These are phyloP conservation scores for Knufia petricola DNA, from an alignment of 2,329 filamentous ascomycete species.

Conservation along the genomic window DNA sequence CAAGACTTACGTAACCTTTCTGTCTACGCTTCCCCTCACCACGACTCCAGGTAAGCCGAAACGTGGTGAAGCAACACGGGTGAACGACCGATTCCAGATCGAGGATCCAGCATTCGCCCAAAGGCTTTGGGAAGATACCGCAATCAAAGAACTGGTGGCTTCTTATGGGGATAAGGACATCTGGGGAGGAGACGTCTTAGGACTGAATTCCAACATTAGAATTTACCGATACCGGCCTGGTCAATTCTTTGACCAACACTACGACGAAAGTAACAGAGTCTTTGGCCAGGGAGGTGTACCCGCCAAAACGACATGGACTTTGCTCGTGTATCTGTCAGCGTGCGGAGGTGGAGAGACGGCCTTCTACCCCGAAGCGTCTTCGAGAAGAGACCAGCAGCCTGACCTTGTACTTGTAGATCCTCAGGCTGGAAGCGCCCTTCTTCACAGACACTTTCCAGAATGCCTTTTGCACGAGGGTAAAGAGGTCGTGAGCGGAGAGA, in stretches of 20 bases:
- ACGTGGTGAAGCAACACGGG: constrained; percentile 67
- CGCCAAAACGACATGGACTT: constrained; percentile 78
- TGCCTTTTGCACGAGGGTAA: constrained; percentile 83
- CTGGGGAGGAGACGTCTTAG: constrained; percentile 77
- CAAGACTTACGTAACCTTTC: constrained; percentile 64
- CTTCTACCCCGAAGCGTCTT: constrained; percentile 64
- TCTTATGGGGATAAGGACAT: constrained; percentile 28
- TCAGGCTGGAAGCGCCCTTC: constrained; percentile 73
- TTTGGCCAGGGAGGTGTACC: constrained; percentile 42
- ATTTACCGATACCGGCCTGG: constrained; percentile 78
- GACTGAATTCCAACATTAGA: constrained; percentile 77
- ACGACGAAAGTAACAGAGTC: constrained; percentile 77
- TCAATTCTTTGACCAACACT: constrained; percentile 89
- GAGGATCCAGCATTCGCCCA: constrained; percentile 66
- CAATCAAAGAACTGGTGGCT: constrained; percentile 52
- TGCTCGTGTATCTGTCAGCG: constrained; percentile 78
- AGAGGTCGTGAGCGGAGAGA: constrained; percentile 70
- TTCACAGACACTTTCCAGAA: constrained; percentile 82
- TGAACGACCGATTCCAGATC: constrained; percentile 84
- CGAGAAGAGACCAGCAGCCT: constrained; percentile 31
- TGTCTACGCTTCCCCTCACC: constrained; percentile 58
- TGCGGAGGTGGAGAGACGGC: constrained; percentile 83
- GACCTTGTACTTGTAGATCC: constrained; percentile 59
- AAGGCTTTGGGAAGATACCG: constrained; percentile 67
- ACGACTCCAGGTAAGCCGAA: constrained; percentile 74